Evolutionary conservation across 2,329 filamentous ascomycete genomes (phyloP), one percentile per base, ranked within the genome.

Genomic region (Stemphylium beticola): DNA sequence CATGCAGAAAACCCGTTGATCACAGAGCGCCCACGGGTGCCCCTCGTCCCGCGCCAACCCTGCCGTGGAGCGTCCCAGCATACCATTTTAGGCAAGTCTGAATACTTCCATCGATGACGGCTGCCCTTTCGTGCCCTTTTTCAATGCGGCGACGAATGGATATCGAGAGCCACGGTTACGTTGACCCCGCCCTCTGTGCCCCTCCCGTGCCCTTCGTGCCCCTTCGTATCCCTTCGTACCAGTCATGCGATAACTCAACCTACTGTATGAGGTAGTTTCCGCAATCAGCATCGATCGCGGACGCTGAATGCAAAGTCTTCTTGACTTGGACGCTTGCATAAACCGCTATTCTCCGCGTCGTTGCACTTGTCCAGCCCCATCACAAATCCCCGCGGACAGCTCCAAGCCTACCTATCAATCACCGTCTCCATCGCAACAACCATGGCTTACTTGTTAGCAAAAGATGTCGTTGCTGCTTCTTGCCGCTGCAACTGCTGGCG

Each of bases 51-150:
- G 29, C 40, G 31, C 31, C 5, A 38, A 47, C 5, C 24, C 34
- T n/a, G 33, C 44, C 15, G 37, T 17, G 15, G 17, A n/a, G 29
- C 5, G 29, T 18, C 15, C 4, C 9, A 29, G 47, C 20, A 18
- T 26, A 47, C 29, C 29, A 8, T 20, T 2, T 36, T 36, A 6
- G 36, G 29, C 20, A 31, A 11, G 14, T 47, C 22, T 24, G n/a
- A 26, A 6, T 4, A 49, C n/a, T 4, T 4, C 34, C 6, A 29
- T 34, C 1, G 17, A 29, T 34, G 12, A n/a, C 39, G 2, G 3
- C 5, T 15, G 20, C 43, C 43, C 47, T 49, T 29, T 49, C 29
- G 49, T 52, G 49, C 49, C 49, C 49, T 46, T 52, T 53, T 37
- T 20, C 20, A 47, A 47, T 33, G 24, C 42, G 17, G 29, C 42